A percentile compares a stretch with the other conserved stretches of the same genome.
phyloP scores from a whole-genome alignment of 1,284 basidiomycete species.

The Fereydounia khargensis region DNA sequence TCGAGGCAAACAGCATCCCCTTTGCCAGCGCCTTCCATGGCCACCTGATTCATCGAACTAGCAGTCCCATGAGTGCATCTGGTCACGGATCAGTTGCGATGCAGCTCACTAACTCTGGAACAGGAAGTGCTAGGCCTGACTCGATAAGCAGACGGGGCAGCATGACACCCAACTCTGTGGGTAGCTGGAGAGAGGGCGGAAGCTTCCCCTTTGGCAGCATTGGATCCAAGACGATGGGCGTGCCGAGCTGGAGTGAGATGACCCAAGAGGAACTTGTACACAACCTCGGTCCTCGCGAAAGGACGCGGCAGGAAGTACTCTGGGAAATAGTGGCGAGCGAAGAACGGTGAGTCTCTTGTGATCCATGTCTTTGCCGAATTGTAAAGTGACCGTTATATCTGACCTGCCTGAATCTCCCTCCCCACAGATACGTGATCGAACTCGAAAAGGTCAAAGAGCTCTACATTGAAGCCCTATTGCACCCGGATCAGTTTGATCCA shows the following conservation, averaged over 20 bases:
- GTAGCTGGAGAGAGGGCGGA: slow-evolving; percentile 7
- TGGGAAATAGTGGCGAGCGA: slow-evolving; percentile 98
- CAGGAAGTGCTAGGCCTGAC: slow-evolving; percentile 9
- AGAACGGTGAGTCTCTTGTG: slow-evolving; percentile 69
- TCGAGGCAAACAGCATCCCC: slow-evolving; percentile 6
- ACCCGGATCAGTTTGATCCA: slow-evolving; percentile 60
- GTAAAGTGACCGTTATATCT: neutral
- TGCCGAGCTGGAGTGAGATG: slow-evolving; percentile 84
- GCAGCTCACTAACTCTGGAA: slow-evolving; percentile 22
- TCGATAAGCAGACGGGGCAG: slow-evolving; percentile 28
- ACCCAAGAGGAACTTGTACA: slow-evolving; percentile 91
- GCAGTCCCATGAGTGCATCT: no score
- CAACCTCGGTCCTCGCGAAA: slow-evolving; percentile 85
- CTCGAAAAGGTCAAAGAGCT: slow-evolving; percentile 86
- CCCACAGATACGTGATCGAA: slow-evolving; percentile 81
- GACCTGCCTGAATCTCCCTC: neutral
- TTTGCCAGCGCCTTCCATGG: no score
- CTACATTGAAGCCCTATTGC: slow-evolving; percentile 84
- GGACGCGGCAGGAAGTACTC: slow-evolving; percentile 91
- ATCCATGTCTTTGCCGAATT: neutral
- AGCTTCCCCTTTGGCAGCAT: slow-evolving; percentile 7
- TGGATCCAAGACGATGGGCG: slow-evolving; percentile 17
- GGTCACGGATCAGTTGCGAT: slow-evolving; percentile 23
- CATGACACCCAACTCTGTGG: slow-evolving; percentile 5
- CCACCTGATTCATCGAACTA: slow-evolving; percentile 6